A percentile compares a stretch with the other conserved stretches of the same genome.
Evolutionary conservation across 345 rosid genomes (phyloP).

Genomic region (Salix viminalis): DNA sequence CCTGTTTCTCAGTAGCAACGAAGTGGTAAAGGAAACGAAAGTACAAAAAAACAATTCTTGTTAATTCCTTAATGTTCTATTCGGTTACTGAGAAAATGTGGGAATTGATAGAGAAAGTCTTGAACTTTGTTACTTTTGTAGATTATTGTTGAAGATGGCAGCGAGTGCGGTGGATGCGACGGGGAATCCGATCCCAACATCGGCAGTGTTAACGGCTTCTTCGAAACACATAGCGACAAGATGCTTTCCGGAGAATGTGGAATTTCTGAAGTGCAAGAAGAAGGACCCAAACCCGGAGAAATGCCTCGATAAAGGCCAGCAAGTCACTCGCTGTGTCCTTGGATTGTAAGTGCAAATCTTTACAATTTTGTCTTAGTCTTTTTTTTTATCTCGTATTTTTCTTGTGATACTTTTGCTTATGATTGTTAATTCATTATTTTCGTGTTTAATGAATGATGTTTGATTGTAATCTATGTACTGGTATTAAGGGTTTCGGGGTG

Average conservation of each 20-base stretch:
- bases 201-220: constrained; percentile 81
- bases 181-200: constrained; percentile 89
- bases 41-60: too few species aligned
- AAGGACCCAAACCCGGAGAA: constrained; percentile 97
- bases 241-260: constrained; percentile 75
- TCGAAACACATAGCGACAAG: constrained; percentile 74
- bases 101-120: background rate
- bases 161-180: constrained; percentile 62
- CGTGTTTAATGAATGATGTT: background rate
- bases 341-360: constrained; percentile 50
- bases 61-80: background rate
- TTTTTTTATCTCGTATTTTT: background rate
- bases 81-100: constrained; percentile 10
- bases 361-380: background rate
- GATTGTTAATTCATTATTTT: background rate
- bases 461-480: background rate
- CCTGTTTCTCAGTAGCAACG: background rate
- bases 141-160: constrained; percentile 35
- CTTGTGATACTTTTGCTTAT: background rate
- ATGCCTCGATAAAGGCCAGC: constrained; percentile 87
- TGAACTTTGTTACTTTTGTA: background rate
- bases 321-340: constrained; percentile 95
- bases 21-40: background rate
- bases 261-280: constrained; percentile 92
- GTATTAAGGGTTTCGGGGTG: background rate